Evolutionary conservation across 768 basidiomycete genomes (phyloP).

Genomic region (Collybia sp.): DNA sequence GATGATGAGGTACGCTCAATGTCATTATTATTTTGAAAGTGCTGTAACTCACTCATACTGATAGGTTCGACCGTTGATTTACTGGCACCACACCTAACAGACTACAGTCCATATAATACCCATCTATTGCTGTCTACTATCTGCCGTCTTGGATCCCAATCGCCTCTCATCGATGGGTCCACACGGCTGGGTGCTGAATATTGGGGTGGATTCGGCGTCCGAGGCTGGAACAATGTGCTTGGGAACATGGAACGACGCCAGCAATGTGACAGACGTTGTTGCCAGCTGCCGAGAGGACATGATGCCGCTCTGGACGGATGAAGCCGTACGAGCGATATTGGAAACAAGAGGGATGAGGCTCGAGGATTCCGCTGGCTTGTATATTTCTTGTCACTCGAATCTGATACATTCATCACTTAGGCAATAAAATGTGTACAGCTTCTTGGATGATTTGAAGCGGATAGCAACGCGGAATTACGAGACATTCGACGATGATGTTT

Average conservation of each 20-base stretch:
- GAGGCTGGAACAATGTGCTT: constrained; percentile 16
- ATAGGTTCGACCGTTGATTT: too few relatives aligned
- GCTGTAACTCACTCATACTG: too few relatives aligned
- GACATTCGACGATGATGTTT: constrained; percentile 48
- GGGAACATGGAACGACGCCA: constrained; percentile 5
- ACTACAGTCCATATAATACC: too few relatives aligned
- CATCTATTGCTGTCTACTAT: too few relatives aligned
- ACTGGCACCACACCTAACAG: too few relatives aligned
- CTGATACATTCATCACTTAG: neutral
- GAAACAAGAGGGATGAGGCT: constrained; percentile 41
- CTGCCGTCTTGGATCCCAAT: too few relatives aligned
- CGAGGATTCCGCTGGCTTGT: constrained; percentile 61
- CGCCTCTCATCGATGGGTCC: too few relatives aligned
- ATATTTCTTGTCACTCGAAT: constrained; percentile 18
- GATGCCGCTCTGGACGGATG: constrained; percentile 53
- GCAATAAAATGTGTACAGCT: constrained; percentile 31
- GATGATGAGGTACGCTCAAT: too few relatives aligned
- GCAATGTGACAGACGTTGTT: constrained; percentile 43
- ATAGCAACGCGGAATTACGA: constrained; percentile 52
- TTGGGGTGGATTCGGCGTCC: constrained; percentile 6
- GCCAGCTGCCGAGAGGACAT: constrained; percentile 47
- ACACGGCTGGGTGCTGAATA: too few relatives aligned
- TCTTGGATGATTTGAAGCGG: constrained; percentile 61
- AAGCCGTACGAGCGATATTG: constrained; percentile 40
- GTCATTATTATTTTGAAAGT: too few relatives aligned